Evolutionary conservation across 2,329 filamentous ascomycete species (phyloP).

Genomic region (Aspergillus fischeri): DNA sequence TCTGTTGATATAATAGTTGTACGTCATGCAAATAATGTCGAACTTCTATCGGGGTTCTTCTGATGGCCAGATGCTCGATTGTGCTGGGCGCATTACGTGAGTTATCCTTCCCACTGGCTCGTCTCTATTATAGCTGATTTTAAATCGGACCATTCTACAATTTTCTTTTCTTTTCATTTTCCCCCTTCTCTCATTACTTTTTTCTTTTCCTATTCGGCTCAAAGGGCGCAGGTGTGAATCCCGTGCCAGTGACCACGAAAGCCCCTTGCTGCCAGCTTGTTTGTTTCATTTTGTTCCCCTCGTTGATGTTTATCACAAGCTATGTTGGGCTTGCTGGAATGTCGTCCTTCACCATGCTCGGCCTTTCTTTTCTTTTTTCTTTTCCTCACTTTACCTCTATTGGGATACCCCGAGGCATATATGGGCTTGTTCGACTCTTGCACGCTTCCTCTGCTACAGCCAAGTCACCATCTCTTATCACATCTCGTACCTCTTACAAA

Average conservation of each 20-base stretch:
- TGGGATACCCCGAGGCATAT: constrained; percentile 30
- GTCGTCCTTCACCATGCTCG: neutral
- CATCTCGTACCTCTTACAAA: neutral
- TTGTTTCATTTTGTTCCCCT: neutral
- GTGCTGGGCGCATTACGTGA: constrained; percentile 19
- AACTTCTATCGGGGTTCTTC: neutral
- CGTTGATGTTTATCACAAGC: neutral
- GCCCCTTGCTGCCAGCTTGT: neutral
- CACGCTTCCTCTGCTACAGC: constrained; percentile 1
- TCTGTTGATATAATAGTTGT: neutral
- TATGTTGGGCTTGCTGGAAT: neutral
- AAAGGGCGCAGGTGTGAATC: neutral
- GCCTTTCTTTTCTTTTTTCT: neutral
- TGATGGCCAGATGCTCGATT: constrained; percentile 12
- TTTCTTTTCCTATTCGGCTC: neutral
- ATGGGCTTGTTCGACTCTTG: constrained; percentile 1
- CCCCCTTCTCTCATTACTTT: constrained; percentile 3
- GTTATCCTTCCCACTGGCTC: constrained; percentile 1
- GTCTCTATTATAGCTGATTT: constrained; percentile 11
- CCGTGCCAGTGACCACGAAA: neutral
- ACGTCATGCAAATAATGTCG: neutral
- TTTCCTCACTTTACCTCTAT: neutral
- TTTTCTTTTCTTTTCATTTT: neutral
- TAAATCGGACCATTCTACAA: constrained; percentile 11
- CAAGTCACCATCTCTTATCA: neutral